Conservation (phyloP, 352 stramenopile species). For the Pythium phragmiticola region DNA sequence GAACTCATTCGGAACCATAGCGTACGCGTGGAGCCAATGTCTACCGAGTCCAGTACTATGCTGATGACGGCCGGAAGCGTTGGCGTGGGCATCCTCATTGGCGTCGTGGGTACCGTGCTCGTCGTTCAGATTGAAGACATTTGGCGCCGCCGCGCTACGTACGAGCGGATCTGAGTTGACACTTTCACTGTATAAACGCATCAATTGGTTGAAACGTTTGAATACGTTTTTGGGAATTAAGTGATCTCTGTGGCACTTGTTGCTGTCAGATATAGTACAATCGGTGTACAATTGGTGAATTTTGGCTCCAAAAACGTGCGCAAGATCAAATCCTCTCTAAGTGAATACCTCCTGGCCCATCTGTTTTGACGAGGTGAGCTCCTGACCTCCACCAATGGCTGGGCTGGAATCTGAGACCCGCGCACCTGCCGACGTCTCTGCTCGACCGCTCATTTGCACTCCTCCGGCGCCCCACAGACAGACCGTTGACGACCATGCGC, state of each 20-base stretch:
- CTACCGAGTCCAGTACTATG: too few species aligned
- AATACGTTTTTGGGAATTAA: not conserved
- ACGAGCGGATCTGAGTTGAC: conserved; percentile 18
- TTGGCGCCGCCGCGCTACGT: conserved; percentile 4
- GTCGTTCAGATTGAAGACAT: conserved; percentile 3
- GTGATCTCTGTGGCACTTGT: not conserved
- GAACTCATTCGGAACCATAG: conserved; percentile 42
- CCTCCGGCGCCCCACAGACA: not conserved
- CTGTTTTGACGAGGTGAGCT: conserved; percentile 19
- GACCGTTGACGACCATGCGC: conserved; percentile 37
- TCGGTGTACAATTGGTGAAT: not conserved
- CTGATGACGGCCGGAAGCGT: not conserved
- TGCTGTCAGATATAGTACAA: conserved; percentile 1
- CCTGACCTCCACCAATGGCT: conserved; percentile 26
- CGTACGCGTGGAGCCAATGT: too few species aligned
- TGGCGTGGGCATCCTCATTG: conserved; percentile 1
- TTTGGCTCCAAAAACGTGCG: conserved; percentile 6
- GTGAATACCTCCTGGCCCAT: conserved; percentile 9
- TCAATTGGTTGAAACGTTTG: not conserved
- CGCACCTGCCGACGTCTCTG: not conserved
- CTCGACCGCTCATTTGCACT: conserved; percentile 6
- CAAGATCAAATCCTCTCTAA: not conserved
- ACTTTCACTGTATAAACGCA: conserved; percentile 3
- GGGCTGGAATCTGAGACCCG: conserved; percentile 24
- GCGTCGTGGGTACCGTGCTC: conserved; percentile 7